A percentile compares a stretch with the other conserved stretches of the same genome.
Evolutionary conservation across 2,329 filamentous ascomycete genomes (phyloP).

Genomic region (Ophiostoma quercus): DNA sequence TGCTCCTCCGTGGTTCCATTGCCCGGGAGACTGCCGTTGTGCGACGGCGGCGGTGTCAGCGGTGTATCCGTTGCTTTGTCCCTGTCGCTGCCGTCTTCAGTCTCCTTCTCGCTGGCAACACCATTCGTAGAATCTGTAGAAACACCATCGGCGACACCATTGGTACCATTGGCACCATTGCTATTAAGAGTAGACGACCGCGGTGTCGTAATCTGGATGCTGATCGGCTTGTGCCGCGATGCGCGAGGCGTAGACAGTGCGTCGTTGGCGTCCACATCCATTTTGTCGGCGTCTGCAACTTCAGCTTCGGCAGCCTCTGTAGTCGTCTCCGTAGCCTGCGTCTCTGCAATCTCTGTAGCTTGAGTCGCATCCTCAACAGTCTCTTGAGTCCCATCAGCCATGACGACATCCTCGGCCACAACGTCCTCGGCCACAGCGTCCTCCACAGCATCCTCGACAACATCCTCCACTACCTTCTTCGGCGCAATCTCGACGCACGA

Average conservation of each 20-base stretch:
- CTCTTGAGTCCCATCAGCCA: constrained; percentile 45
- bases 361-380: not conserved
- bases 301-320: not conserved
- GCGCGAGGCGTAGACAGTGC: constrained; percentile 17
- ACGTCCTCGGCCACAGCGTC: constrained; percentile 27
- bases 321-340: too few relatives aligned
- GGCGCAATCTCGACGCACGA: constrained; percentile 56
- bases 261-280: constrained; percentile 29
- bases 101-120: not conserved
- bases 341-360: not conserved
- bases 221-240: constrained; percentile 23
- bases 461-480: constrained; percentile 32
- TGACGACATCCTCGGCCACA: constrained; percentile 43
- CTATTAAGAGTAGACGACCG: constrained; percentile 23
- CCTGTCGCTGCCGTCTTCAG: not conserved
- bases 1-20: constrained; percentile 29
- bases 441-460: constrained; percentile 24
- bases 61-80: constrained; percentile 44
- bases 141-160: not conserved
- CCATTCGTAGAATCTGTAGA: not conserved
- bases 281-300: constrained; percentile 35
- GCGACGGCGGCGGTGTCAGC: constrained; percentile 61
- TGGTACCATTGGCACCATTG: constrained; percentile 30
- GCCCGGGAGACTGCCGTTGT: constrained; percentile 44
- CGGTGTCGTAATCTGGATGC: constrained; percentile 46